Base-by-base conservation (phyloP, 768 basidiomycete species). In the Mycena epipterygia region DNA sequence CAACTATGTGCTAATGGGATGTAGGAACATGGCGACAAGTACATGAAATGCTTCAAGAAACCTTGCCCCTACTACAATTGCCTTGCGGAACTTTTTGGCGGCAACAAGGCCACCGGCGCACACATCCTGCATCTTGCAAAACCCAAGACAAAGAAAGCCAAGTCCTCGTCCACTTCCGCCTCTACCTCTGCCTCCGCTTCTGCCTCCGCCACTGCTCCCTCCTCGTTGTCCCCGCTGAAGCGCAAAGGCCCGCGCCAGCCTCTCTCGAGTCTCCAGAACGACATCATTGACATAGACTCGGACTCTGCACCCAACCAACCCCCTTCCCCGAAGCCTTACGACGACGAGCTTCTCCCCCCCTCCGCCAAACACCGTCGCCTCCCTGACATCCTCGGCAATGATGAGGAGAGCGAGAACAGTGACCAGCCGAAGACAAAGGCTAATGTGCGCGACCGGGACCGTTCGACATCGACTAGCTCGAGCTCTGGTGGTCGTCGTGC, bases 81-180 rank as follows among this genome's bases (percentile, higher is more conserved):
- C 23, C 35, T 62, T 2, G n/a, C 61, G 33, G 21, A 17, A 12
- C 35, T 62, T 9, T 62, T 62, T 23, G 48, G 61, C 23, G 61
- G 61, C n/a, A 62, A 62, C 46, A 49, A 51, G 30, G 61, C 61
- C 48, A 62, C 48, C 11, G 61, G n/a, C n/a, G n/a, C n/a, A n/a
- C n/a, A n/a, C n/a, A n/a, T 56, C 32, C 53, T 56, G 6, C 53
- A 56, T 56, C 53, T 56, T 11, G 27, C 27, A 21, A 56, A 56
- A 56, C 11, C 53, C 30, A 35, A 32, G 29, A 5, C 30, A 30
- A 56, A 56, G 30, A 56, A 56, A 56, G 3, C 53, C 19, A 35
- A 32, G 5, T 9, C 32, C 30, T 35, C 53, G 14, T 56, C 53
- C n/a, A 27, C 53, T 32, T 56, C 53, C 17, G 8, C 53, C n/a